Evolutionary conservation across 306 rosid species (phyloP).

Genomic region (Cicer bijugum): DNA sequence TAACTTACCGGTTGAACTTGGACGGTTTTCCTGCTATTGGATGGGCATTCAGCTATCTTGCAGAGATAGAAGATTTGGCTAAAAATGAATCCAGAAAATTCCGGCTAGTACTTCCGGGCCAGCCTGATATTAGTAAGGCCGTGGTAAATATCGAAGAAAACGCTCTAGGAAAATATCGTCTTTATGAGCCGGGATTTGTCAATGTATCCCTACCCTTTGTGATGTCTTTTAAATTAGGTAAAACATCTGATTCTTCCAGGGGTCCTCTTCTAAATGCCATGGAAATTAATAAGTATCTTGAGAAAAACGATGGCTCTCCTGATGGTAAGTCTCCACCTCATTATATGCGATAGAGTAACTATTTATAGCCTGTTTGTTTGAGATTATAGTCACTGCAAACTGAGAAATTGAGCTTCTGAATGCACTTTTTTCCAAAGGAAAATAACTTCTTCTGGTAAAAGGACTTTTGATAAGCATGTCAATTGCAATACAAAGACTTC

Average conservation of each 20-base stretch:
- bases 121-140: conserved; percentile 71
- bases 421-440: neutral
- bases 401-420: neutral
- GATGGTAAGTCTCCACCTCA: conserved; percentile 63
- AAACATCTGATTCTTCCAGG: conserved; percentile 77
- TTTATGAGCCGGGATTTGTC: conserved; percentile 84
- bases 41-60: conserved; percentile 87
- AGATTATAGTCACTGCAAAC: neutral
- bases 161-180: conserved; percentile 84
- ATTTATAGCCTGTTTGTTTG: neutral
- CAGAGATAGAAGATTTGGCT: conserved; percentile 89
- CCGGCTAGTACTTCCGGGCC: conserved; percentile 81
- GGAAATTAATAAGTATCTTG: conserved; percentile 84
- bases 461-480: neutral
- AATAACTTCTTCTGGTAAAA: neutral
- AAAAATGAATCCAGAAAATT: conserved; percentile 78
- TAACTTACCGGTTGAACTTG: conserved; percentile 87
- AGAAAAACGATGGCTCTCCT: conserved; percentile 77
- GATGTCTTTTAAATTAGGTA: conserved; percentile 73
- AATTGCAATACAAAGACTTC: conserved; percentile 12
- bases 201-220: conserved; percentile 87
- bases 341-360: conserved; percentile 14
- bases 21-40: conserved; percentile 88
- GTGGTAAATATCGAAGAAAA: conserved; percentile 92
- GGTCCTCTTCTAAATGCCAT: conserved; percentile 95